Base-by-base conservation (phyloP, 306 rosid species). In the Albizia julibrissin region DNA sequence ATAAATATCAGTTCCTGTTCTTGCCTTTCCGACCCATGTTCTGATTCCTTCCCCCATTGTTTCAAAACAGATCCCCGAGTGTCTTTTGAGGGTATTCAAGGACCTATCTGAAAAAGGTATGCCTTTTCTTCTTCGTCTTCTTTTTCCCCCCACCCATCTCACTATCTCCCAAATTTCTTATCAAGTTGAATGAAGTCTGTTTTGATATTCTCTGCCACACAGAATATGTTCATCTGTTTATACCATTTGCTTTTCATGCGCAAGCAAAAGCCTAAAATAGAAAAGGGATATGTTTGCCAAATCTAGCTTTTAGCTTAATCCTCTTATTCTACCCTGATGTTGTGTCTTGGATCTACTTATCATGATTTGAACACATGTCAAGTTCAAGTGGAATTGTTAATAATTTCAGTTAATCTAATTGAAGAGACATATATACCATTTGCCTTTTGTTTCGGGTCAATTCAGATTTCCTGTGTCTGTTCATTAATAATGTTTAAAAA, bases 51-150 rank as follows among this genome's bases (percentile, higher is more conserved):
- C 6, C 59, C 49, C 59, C 42, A 5, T 72, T 69, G 1, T 74
- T 61, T 3, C 44, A 79, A 46, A 50, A 72, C 59, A 42, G 79
- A 56, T 46, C 58, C 83, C 37, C 3, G 3, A 21, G 68, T 56
- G 3, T 77, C 59, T 47, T 62, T n/a, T 10, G 27, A 39, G 50
- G 73, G 49, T 69, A 10, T 46, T 61, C 72, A 40, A 67, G 66
- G 42, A 37, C 78, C 78, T 62, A n/a, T 81, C 87, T 61, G 2
- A 70, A 75, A 81, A 64, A 78, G 87, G 87, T 84, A 77, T 69
- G 61, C 61, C 70, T 67, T 68, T 72, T 68, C 77, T 67, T 64
- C 64, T 81, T 33, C 75, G 2, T 58, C 29, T 24, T 24, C 29
- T 0, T 74, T 49, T 34, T 26, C 1, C 15, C 69, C 19, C 54